Percentiles rank a stretch among this genome's conserved stretches.
phyloP scores from a whole-genome alignment of 1,139 yeast species.

The Nadsonia starkeyi-henricii region DNA sequence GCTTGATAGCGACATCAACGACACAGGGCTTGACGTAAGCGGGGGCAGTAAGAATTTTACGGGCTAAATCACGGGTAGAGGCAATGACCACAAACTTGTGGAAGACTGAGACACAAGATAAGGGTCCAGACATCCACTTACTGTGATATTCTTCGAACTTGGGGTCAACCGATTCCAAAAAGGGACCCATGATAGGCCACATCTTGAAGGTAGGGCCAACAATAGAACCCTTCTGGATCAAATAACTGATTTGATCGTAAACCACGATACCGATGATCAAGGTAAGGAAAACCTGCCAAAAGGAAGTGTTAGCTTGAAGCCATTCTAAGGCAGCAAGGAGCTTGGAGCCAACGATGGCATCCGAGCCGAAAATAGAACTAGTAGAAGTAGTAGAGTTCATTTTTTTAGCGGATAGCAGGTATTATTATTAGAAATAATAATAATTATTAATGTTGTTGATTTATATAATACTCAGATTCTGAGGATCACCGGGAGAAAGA shows the following conservation, averaged over 20 bases:
- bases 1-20: conserved; percentile 89
- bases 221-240: conserved; percentile 66
- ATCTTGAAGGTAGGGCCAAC: conserved; percentile 80
- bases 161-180: conserved; percentile 89
- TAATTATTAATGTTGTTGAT: too few relatives aligned
- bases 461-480: too few relatives aligned
- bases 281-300: conserved; percentile 38
- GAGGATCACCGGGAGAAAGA: too few relatives aligned
- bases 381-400: neutral
- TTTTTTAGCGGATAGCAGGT: neutral
- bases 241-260: conserved; percentile 72
- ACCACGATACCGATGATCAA: conserved; percentile 38
- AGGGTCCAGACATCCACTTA: conserved; percentile 89
- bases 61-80: conserved; percentile 74
- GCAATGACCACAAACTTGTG: conserved; percentile 97
- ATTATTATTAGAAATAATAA: too few relatives aligned
- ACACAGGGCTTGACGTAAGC: conserved; percentile 90
- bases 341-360: neutral
- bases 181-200: conserved; percentile 95
- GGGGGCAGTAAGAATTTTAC: conserved; percentile 79
- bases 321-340: neutral
- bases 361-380: neutral
- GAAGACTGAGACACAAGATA: conserved; percentile 92
- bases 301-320: conserved; percentile 1
- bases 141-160: conserved; percentile 85